phyloP scores from a whole-genome alignment of 2,329 filamentous ascomycete genomes.

The Thielaviopsis ethacetica region DNA sequence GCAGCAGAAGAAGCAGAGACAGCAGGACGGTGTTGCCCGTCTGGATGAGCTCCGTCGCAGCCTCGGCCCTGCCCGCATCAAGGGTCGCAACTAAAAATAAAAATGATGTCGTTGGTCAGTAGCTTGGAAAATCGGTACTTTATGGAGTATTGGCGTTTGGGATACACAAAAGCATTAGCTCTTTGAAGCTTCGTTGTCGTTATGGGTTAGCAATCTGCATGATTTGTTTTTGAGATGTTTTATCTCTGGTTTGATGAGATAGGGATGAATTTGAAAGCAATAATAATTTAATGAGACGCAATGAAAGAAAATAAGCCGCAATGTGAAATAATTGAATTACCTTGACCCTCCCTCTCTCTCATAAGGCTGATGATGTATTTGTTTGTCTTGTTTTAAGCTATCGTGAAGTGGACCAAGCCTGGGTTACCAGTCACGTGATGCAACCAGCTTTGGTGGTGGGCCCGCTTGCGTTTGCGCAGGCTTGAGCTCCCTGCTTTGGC shows the following conservation, averaged over 20 bases:
- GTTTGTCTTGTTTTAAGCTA: not conserved
- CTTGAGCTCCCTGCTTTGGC: not conserved
- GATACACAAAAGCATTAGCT: constrained; percentile 3
- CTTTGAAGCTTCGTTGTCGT: not conserved
- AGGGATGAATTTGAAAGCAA: not conserved
- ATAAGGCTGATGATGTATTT: not conserved
- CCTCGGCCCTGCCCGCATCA: constrained; percentile 58
- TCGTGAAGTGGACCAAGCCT: not conserved
- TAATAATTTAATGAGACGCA: not conserved
- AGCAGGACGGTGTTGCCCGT: constrained; percentile 69
- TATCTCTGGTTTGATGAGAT: not conserved
- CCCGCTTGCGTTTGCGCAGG: not conserved
- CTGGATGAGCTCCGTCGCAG: constrained; percentile 75
- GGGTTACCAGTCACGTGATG: not conserved
- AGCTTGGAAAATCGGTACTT: not conserved
- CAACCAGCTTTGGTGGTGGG: not conserved
- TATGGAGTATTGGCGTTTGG: constrained; percentile 4
- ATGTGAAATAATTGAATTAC: not conserved
- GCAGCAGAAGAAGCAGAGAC: constrained; percentile 66
- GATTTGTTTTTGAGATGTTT: not conserved
- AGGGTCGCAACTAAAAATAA: constrained; percentile 13
- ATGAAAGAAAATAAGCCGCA: not conserved
- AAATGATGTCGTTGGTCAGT: not conserved
- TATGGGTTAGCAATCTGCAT: not conserved
- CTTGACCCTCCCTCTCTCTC: not conserved